Conservation (phyloP, 306 rosid species). For the Vigna angularis region DNA sequence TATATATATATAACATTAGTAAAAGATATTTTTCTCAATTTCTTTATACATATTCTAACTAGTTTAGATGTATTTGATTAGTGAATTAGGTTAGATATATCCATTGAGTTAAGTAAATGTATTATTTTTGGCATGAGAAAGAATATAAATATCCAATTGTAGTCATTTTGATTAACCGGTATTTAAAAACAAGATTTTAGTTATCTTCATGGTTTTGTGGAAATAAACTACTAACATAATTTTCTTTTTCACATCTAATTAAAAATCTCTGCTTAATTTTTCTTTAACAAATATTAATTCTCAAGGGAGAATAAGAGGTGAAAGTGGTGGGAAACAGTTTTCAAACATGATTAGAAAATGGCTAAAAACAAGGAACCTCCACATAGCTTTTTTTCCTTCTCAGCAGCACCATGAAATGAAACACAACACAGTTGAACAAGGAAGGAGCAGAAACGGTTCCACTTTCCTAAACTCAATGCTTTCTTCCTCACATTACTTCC, state of each 20-base stretch:
- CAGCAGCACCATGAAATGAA: neutral
- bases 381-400: neutral
- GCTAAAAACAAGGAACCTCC: conserved; percentile 52
- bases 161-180: no score
- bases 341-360: conserved; percentile 26
- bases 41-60: no score
- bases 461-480: conserved; percentile 48
- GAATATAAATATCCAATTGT: no score
- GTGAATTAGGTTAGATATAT: no score
- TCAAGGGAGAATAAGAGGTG: neutral
- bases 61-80: no score
- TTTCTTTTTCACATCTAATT: neutral
- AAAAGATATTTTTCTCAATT: no score
- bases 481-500: conserved; percentile 40
- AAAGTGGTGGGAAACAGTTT: conserved; percentile 39
- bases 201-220: neutral
- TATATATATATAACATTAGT: no score
- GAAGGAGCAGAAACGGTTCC: conserved; percentile 10
- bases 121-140: no score
- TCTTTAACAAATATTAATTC: neutral
- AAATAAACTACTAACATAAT: neutral
- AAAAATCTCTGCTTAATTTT: neutral
- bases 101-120: no score
- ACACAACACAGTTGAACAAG: neutral
- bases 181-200: neutral